Percentiles rank a stretch among this genome's conserved stretches.
Evolutionary conservation across 2,329 filamentous ascomycete genomes (phyloP).

Genomic region (Pseudogymnoascus sp.): DNA sequence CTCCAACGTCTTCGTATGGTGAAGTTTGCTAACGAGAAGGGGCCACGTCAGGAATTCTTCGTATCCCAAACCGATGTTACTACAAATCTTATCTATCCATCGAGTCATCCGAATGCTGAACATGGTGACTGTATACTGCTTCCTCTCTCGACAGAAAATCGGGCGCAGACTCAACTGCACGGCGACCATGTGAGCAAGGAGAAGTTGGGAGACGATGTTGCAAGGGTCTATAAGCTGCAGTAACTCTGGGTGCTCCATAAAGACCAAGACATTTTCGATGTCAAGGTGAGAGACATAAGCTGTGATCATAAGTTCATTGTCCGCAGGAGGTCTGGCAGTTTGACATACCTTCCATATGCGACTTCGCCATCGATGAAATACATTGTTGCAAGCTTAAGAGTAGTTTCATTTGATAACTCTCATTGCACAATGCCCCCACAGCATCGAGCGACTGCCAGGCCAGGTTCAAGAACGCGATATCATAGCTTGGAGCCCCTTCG

Average conservation of each 20-base stretch:
- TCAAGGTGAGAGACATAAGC: not conserved
- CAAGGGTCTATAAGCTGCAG: conserved; percentile 8
- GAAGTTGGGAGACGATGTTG: conserved; percentile 5
- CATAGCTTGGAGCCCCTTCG: not conserved
- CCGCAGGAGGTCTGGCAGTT: not conserved
- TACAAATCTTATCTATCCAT: conserved; percentile 13
- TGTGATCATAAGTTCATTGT: not conserved
- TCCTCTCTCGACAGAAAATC: conserved; percentile 11
- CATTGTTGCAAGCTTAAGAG: not conserved
- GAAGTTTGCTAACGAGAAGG: not conserved
- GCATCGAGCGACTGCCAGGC: not conserved
- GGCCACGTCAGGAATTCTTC: not conserved
- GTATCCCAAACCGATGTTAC: not conserved
- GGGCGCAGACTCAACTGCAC: not conserved
- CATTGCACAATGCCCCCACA: not conserved
- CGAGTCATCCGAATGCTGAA: conserved; percentile 14
- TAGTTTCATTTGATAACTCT: not conserved
- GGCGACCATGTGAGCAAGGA: not conserved
- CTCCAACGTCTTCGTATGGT: not conserved
- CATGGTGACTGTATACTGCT: conserved; percentile 14
- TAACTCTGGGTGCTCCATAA: not conserved
- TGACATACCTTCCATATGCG: not conserved
- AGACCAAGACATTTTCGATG: not conserved
- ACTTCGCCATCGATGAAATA: not conserved
- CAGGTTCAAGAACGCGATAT: not conserved